Evolutionary conservation across 2,329 filamentous ascomycete species (phyloP).

Genomic region (Didymella glomerata): DNA sequence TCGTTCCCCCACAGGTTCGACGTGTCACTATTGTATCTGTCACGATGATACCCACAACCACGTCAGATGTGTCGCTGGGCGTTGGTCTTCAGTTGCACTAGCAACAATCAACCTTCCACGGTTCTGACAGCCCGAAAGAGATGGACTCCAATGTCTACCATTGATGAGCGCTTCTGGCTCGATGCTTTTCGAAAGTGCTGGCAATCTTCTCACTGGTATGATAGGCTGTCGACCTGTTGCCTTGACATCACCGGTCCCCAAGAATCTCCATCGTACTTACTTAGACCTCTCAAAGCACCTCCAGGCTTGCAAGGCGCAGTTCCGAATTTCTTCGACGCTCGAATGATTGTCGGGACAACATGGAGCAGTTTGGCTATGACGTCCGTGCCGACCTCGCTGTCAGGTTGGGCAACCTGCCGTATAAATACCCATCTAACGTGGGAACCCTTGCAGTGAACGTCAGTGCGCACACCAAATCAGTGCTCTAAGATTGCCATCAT

Average conservation of each 20-base stretch:
- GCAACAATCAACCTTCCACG: conserved; percentile 8
- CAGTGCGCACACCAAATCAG: neutral
- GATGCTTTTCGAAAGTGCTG: neutral
- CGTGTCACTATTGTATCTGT: conserved; percentile 8
- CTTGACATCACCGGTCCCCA: conserved; percentile 1
- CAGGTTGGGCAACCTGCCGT: conserved; percentile 10
- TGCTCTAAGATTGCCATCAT: neutral
- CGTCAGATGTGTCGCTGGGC: conserved; percentile 2
- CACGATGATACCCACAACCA: neutral
- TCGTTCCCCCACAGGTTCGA: conserved; percentile 8
- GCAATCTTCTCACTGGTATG: neutral
- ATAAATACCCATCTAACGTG: conserved; percentile 9
- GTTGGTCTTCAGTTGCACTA: neutral
- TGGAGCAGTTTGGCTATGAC: conserved; percentile 10
- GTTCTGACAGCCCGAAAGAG: conserved; percentile 3
- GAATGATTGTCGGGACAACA: neutral
- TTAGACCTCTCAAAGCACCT: conserved; percentile 12
- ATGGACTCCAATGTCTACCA: neutral
- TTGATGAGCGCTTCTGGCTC: neutral
- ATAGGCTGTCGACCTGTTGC: neutral
- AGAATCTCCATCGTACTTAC: conserved; percentile 2
- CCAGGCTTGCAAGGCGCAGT: conserved; percentile 5
- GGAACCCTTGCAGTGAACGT: neutral
- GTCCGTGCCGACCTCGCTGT: conserved; percentile 1
- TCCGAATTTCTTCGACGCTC: conserved; percentile 7